Evolutionary conservation across 2,329 filamentous ascomycete species (phyloP).

Genomic region (Colletotrichum salicis): DNA sequence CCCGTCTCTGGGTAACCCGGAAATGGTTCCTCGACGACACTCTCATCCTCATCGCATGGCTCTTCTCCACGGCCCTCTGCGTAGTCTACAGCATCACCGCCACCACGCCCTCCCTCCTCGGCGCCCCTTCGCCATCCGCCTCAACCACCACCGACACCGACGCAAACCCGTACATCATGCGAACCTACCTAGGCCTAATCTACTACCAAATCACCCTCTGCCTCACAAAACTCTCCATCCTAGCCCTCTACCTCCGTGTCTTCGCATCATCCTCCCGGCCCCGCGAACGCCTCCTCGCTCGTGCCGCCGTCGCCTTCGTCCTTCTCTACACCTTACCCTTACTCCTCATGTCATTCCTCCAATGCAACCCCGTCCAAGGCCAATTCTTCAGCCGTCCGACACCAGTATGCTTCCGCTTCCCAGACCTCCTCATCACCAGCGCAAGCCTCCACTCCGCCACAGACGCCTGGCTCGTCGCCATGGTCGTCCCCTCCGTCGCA

Average conservation of each 20-base stretch:
- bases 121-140: conserved; percentile 21
- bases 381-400: conserved; percentile 47
- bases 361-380: conserved; percentile 54
- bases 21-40: conserved; percentile 49
- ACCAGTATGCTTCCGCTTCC: conserved; percentile 50
- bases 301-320: conserved; percentile 47
- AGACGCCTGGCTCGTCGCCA: conserved; percentile 55
- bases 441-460: conserved; percentile 58
- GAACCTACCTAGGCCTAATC: conserved; percentile 47
- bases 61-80: conserved; percentile 46
- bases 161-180: conserved; percentile 42
- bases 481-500: conserved; percentile 54
- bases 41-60: conserved; percentile 45
- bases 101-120: conserved; percentile 37
- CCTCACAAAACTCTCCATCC: conserved; percentile 52
- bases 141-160: conserved; percentile 23
- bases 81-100: conserved; percentile 45
- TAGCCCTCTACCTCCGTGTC: conserved; percentile 52
- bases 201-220: conserved; percentile 52
- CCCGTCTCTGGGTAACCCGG: conserved; percentile 42
- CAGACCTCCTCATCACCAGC: conserved; percentile 54
- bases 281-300: conserved; percentile 47
- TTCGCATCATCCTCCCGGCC: conserved; percentile 45
- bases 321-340: conserved; percentile 48
- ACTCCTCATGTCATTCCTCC: conserved; percentile 51